Evolutionary conservation across 2,329 filamentous ascomycete genomes (phyloP), one percentile per base, ranked within the genome.

Genomic region (Pseudopithomyces maydicus): DNA sequence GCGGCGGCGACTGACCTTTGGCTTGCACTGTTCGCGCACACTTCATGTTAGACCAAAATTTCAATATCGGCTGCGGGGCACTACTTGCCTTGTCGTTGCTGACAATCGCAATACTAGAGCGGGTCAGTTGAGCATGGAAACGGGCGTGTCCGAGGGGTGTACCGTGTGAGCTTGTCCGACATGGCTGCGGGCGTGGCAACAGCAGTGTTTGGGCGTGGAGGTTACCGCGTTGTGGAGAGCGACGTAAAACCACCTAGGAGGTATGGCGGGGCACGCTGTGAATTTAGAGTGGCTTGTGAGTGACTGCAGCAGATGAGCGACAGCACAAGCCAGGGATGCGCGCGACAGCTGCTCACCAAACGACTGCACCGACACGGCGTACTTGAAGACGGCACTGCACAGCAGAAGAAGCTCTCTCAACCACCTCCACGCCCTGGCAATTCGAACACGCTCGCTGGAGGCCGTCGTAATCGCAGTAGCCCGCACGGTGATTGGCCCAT

Each of bases 111-210:
- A 99, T 93, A 90, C 95, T 74, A 45, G 32, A 17, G 35, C 17
- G 38, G 39, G 60, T 72, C 53, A 73, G 68, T 38, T 8, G 14
- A 58, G 36, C 17, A 51, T 12, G 15, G 2, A 14, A n/a, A 3
- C 3, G 8, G 10, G 3, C 33, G 12, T 22, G 23, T n/a, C 19
- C 15, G 51, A 20, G 36, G 20, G 19, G 51, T 88, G 70, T 88
- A 97, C 92, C 93, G 91, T 71, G 94, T 98, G 73, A 97, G 87
- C 82, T 90, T 97, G 85, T 97, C 92, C 77, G 91, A 85, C 92
- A 97, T 97, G 67, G 57, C 64, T 57, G 65, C 64, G 66, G 64
- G 20, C 38, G 39, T 38, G 42, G 50, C 39, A 23, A 33, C 26
- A 15, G 19, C 26, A 15, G 19, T 22, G 19, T 41, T 33, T 33